Conservation (phyloP, 176 grass and related monocot genomes). For the Carex scoparia region DNA sequence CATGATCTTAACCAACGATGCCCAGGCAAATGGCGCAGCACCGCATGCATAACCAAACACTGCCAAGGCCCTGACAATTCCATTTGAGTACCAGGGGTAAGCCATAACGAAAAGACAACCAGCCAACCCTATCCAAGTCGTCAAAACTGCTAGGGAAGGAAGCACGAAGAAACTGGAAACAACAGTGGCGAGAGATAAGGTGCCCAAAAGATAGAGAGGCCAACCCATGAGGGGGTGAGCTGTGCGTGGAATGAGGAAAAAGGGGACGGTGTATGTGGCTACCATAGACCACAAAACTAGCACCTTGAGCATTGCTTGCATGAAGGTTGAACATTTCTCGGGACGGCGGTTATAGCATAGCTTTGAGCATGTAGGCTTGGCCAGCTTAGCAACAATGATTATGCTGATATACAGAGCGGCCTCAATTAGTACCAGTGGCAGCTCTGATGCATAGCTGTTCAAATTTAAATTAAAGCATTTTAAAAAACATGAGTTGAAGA, state of each 20-base stretch:
- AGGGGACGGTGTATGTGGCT: slow-evolving; percentile 63
- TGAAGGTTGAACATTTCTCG: slow-evolving; percentile 54
- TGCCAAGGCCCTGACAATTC: slow-evolving; percentile 54
- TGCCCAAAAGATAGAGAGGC: slow-evolving; percentile 76
- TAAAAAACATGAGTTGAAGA: slow-evolving; percentile 14
- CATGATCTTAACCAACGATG: slow-evolving; percentile 45
- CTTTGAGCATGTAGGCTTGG: slow-evolving; percentile 60
- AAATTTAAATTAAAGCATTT: slow-evolving; percentile 17
- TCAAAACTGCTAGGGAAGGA: slow-evolving; percentile 55
- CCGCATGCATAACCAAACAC: slow-evolving; percentile 61
- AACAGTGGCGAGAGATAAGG: slow-evolving; percentile 38
- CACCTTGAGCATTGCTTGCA: slow-evolving; percentile 65
- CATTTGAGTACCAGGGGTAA: slow-evolving; percentile 87
- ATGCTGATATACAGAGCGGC: slow-evolving; percentile 54
- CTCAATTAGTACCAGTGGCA: slow-evolving; percentile 67
- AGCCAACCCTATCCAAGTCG: slow-evolving; percentile 44
- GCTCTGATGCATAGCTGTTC: slow-evolving; percentile 74
- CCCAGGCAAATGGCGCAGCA: slow-evolving; percentile 59
- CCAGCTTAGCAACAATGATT: slow-evolving; percentile 54
- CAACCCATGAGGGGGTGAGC: slow-evolving; percentile 85
- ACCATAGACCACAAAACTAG: slow-evolving; percentile 40
- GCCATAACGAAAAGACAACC: slow-evolving; percentile 69
- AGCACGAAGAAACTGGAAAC: slow-evolving; percentile 76
- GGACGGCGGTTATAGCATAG: slow-evolving; percentile 64
- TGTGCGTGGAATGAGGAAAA: slow-evolving; percentile 82